phyloP scores from a whole-genome alignment of 345 rosid species.

The Eucalyptus regnans region DNA sequence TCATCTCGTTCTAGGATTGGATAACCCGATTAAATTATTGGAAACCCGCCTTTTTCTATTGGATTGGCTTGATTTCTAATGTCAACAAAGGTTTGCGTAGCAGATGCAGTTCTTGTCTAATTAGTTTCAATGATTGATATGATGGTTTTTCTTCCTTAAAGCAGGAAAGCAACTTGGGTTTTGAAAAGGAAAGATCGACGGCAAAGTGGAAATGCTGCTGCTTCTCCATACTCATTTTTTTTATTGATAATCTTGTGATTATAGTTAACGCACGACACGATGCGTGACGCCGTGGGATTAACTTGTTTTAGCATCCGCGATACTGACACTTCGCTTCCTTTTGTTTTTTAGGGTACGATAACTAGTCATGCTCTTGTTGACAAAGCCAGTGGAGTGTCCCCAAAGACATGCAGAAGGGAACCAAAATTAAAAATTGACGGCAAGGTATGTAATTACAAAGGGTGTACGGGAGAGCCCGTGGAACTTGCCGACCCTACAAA shows the following conservation, averaged over 20 bases:
- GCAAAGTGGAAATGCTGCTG: not conserved
- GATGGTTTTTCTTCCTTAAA: not conserved
- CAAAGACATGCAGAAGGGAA: not conserved
- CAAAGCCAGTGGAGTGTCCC: not conserved
- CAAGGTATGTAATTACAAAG: not conserved
- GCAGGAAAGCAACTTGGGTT: not conserved
- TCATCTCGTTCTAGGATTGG: not conserved
- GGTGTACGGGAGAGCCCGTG: not conserved
- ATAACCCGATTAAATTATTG: not conserved
- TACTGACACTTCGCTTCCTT: not conserved
- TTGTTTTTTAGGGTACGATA: not conserved
- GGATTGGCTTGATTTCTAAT: not conserved
- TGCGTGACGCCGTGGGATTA: not conserved
- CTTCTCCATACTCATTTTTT: not conserved
- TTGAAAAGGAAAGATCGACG: not conserved
- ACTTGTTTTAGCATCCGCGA: not conserved
- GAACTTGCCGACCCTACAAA: not conserved
- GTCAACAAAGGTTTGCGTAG: not conserved
- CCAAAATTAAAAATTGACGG: not conserved
- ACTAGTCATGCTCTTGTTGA: not conserved
- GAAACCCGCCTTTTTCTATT: not conserved
- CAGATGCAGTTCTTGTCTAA: not conserved
- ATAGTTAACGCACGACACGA: not conserved
- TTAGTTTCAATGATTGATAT: not conserved
- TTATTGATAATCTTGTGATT: not conserved